Percentiles rank a stretch among this genome's conserved stretches.
Conservation (phyloP, 176 grass and related monocot genomes). For the Dendrocalamus sinicus region DNA sequence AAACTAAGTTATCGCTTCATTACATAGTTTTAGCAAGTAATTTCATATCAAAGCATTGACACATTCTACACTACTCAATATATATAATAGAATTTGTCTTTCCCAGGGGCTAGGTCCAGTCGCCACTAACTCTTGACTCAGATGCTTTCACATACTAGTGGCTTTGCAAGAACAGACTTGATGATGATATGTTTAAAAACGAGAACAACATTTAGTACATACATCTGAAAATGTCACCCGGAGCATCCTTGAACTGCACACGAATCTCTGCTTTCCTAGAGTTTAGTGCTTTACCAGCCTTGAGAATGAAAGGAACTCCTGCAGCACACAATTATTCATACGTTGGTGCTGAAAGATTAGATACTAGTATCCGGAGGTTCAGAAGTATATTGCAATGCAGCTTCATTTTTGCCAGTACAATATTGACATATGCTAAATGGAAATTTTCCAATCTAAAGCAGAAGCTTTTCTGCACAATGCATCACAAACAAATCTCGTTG, state of each 20-base stretch:
- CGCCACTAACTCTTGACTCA: background rate
- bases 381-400: conserved; percentile 8
- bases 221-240: conserved; percentile 98
- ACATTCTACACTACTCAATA: background rate
- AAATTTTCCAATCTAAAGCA: background rate
- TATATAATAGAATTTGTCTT: background rate
- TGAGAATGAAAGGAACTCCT: conserved; percentile 98
- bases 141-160: background rate
- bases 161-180: conserved; percentile 5
- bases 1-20: background rate
- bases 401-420: conserved; percentile 19
- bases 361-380: background rate
- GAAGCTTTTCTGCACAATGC: background rate
- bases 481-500: background rate
- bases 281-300: conserved; percentile 93
- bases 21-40: background rate
- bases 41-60: background rate
- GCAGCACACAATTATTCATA: conserved; percentile 34
- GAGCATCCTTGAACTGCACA: conserved; percentile 97
- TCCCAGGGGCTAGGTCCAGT: background rate
- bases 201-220: conserved; percentile 30
- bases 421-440: background rate
- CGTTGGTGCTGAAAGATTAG: conserved; percentile 27
- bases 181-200: background rate
- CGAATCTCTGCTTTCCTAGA: conserved; percentile 96